Percentiles rank a stretch among this genome's conserved stretches.
These are phyloP conservation scores for Thalassiosira exigua DNA, from an alignment of 352 stramenopile species.

Conservation along the genomic window DNA sequence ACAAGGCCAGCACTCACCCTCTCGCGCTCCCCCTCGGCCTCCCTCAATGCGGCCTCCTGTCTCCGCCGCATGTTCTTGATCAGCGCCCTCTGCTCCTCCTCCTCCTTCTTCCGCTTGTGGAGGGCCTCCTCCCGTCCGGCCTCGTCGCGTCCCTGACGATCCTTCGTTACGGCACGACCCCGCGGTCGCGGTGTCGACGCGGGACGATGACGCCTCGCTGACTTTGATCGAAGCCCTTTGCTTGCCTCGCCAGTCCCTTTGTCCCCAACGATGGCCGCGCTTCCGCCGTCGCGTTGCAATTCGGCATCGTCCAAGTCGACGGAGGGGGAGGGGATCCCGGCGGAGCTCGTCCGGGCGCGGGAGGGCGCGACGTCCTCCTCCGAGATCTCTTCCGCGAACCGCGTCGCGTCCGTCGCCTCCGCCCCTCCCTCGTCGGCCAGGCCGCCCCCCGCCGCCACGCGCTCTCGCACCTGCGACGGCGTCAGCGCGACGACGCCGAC, in stretches of 20 bases:
- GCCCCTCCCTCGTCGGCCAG: too few species aligned
- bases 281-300: too few species aligned
- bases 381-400: too few species aligned
- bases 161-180: too few species aligned
- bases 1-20: conserved; percentile 41
- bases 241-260: background rate
- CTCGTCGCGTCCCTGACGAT: too few species aligned
- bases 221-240: background rate
- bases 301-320: too few species aligned
- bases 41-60: conserved; percentile 53
- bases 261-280: too few species aligned
- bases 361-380: background rate
- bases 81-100: conserved; percentile 55
- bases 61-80: conserved; percentile 63
- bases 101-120: conserved; percentile 54
- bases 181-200: conserved; percentile 1
- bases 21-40: conserved; percentile 57
- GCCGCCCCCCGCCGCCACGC: too few species aligned
- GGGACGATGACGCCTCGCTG: background rate
- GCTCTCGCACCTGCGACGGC: background rate
- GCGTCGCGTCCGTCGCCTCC: too few species aligned
- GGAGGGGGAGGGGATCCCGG: too few species aligned
- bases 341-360: background rate
- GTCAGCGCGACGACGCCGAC: too few species aligned
- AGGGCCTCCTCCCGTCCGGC: too few species aligned